phyloP scores from a whole-genome alignment of 306 rosid species.

The Cicer cuneatum region DNA sequence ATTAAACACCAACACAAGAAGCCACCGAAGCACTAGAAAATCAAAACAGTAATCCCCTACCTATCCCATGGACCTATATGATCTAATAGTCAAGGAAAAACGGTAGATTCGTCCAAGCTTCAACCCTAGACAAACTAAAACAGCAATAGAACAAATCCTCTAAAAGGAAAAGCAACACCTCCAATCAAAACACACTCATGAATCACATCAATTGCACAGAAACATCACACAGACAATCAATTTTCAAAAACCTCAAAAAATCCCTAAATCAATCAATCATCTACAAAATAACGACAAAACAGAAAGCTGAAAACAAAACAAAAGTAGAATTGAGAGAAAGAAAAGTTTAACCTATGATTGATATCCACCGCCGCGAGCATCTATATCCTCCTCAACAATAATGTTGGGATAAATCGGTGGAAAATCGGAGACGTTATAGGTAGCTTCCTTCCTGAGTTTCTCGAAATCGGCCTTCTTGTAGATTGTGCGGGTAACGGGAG shows the following conservation, averaged over 20 bases:
- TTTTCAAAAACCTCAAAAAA: neutral
- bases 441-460: constrained; percentile 61
- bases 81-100: neutral
- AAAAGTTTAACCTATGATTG: constrained; percentile 51
- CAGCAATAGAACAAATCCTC: neutral
- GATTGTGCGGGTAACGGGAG: constrained; percentile 72
- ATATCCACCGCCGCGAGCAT: constrained; percentile 91
- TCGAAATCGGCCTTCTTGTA: constrained; percentile 70
- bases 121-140: constrained; percentile 1
- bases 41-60: neutral
- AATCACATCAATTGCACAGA: neutral
- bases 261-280: constrained; percentile 31
- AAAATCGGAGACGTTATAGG: constrained; percentile 61
- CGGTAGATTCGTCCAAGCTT: neutral
- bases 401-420: constrained; percentile 73
- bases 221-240: constrained; percentile 22
- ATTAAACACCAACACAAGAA: neutral
- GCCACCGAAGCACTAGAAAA: neutral
- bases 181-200: constrained; percentile 11
- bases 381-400: constrained; percentile 63
- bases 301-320: neutral
- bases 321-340: neutral
- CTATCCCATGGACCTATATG: neutral
- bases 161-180: neutral
- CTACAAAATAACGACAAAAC: neutral